Base-by-base conservation (phyloP, 805 yeast species). In the Wickerhamomyces sydowiorum region DNA sequence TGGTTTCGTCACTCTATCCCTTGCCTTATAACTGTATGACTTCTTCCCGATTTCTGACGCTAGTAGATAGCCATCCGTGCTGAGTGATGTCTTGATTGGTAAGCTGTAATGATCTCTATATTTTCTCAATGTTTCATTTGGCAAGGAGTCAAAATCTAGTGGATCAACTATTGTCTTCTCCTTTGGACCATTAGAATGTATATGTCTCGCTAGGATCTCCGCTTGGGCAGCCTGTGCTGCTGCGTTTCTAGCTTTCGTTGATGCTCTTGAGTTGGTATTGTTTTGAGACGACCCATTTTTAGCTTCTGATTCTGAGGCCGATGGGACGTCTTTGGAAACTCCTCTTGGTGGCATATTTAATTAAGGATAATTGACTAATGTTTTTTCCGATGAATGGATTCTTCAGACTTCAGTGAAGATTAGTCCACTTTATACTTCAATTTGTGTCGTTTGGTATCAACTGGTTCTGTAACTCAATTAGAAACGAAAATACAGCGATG, bases 21-120 rank as follows among this genome's bases (percentile, higher is more conserved):
- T 58, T 31, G 58, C 49, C 44, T 63, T 66, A 43, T 60, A 70
- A 27, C 64, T 60, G 27, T 60, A 66, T 0, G 96, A 82, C 55
- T 80, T 77, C 58, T 78, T 78, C 3, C 98, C 98, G 3, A 86
- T 64, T 33, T 79, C 76, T 2, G 87, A 78, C 37, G 77, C 81
- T 19, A 89, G 62, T 37, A 91, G 64, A 56, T 74, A 83, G 0
- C 95, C 95, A 44, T 76, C 75, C 44, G 79, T 61, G 0, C 93
- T 76, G 57, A 76, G 64, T n/a, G 83, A 75, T 43, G 76, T 77
- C 14, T 82, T 80, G 2, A 76, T 58, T 17, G 71, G 65, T 39
- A 87, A 66, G 29, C 67, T 69, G 60, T 81, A 83, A 38, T 75
- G 68, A 38, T 70, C 73, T 48, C 80, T 73, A 68, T 91, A 93